Evolutionary conservation across 345 rosid genomes (phyloP).

Genomic region (Schrenkiella parvula): DNA sequence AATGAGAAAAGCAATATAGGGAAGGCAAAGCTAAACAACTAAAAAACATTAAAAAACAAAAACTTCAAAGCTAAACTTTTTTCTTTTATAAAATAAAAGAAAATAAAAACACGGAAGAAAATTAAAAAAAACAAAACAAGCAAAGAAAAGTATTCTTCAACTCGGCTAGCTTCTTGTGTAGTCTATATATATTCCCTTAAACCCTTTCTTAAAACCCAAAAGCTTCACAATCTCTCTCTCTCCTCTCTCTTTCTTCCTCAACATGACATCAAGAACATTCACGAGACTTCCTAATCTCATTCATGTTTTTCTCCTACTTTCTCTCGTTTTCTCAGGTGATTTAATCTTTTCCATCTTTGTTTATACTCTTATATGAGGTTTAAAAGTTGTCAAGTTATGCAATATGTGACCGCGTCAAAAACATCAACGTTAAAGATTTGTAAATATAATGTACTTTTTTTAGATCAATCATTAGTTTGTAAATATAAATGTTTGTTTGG

Average conservation of each 20-base stretch:
- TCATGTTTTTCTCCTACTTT: constrained; percentile 36
- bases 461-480: neutral
- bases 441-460: neutral
- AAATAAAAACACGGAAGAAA: neutral
- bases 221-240: constrained; percentile 21
- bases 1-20: constrained; percentile 37
- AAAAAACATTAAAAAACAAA: neutral
- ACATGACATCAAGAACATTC: constrained; percentile 35
- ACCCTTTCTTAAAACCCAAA: constrained; percentile 26
- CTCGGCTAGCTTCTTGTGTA: constrained; percentile 17
- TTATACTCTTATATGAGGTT: neutral
- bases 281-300: constrained; percentile 29
- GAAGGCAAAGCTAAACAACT: constrained; percentile 40
- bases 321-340: constrained; percentile 48
- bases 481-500: no score
- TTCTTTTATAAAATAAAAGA: constrained; percentile 9
- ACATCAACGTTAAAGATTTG: neutral
- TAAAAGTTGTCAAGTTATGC: neutral
- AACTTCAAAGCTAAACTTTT: constrained; percentile 32
- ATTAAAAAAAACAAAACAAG: constrained; percentile 46
- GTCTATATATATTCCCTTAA: constrained; percentile 20
- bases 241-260: constrained; percentile 2
- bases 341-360: neutral
- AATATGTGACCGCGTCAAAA: neutral
- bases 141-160: constrained; percentile 57